These are phyloP conservation scores for Penicillium sp. DNA, from an alignment of 2,329 filamentous ascomycete species.

Conservation along the genomic window DNA sequence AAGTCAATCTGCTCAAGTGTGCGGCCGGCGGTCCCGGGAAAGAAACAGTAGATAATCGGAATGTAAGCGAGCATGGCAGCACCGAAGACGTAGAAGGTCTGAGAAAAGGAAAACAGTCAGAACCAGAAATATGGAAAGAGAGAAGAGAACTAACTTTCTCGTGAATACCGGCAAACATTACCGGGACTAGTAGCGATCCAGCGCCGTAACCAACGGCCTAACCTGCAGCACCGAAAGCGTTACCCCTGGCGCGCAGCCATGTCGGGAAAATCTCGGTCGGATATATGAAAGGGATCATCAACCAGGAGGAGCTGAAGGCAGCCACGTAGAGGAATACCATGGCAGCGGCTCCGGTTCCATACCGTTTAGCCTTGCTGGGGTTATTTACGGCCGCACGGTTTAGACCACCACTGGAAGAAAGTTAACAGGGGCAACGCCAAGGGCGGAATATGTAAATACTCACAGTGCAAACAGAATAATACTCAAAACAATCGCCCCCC, in stretches of 20 bases:
- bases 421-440: conserved; percentile 1
- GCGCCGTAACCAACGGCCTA: conserved; percentile 23
- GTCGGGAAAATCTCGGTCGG: conserved; percentile 33
- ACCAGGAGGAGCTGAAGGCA: conserved; percentile 32
- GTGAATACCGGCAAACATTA: conserved; percentile 20
- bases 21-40: conserved; percentile 18
- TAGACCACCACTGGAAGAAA: conserved; percentile 6
- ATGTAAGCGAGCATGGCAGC: conserved; percentile 62
- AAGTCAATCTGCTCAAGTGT: conserved; percentile 25
- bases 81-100: conserved; percentile 53
- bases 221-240: conserved; percentile 29
- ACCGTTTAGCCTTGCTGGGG: conserved; percentile 5
- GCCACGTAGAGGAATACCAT: conserved; percentile 33
- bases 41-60: conserved; percentile 54
- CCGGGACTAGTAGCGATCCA: conserved; percentile 16
- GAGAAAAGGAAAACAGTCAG: not conserved
- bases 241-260: conserved; percentile 28
- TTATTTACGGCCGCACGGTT: conserved; percentile 5
- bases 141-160: conserved; percentile 13
- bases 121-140: not conserved
- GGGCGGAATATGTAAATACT: conserved; percentile 19
- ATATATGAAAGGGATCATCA: conserved; percentile 33
- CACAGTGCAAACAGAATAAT: conserved; percentile 33
- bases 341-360: conserved; percentile 22
- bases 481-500: conserved; percentile 32